Base-by-base conservation (phyloP, 805 yeast species). In the Saccharomycopsis javanensis region DNA sequence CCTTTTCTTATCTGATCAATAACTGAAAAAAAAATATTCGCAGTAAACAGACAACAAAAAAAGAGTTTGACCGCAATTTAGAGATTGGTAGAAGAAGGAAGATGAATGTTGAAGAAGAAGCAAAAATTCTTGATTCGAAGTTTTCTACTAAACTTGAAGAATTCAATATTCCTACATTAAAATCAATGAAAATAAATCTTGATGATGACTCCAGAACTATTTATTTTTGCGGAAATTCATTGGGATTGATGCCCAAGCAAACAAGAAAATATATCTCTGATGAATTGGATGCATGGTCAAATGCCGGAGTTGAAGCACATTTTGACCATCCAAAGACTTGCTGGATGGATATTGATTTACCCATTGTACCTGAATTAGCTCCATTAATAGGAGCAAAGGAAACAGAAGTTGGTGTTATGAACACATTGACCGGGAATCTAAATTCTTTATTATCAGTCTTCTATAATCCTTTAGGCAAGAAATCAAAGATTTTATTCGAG, bases 191-290 rank as follows among this genome's bases (percentile, higher is more conserved):
- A 0, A 66, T 82, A 28, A 59, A 66, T 8, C 13, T 8, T 8
- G 64, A 66, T 45, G 56, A 53, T 30, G 23, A 27, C 51, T 4
- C 50, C 54, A 60, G 63, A 7, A 72, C 79, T 11, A 73, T 78
- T 23, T 92, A 91, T 67, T 73, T 91, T 51, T 89, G 96, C 70
- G 98, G 98, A 2, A 92, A 91, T 72, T 88, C 96, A n/a, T 79
- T 91, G 5, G 98, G 98, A 0, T 71, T 91, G 59, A 86, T 89
- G 91, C 97, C 98, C 0, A 73, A 70, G 54, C 66, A 73, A 6
- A 83, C 91, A 0, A 72, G 79, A 34, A 61, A 62, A 5, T 86
- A 86, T 15, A 72, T 91, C 15, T 69, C 70, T 53, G 76, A 73
- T 45, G 97, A 91, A 68, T 72, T 91, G 53, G 79, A 82, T 62